A percentile compares a stretch with the other conserved stretches of the same genome.
Evolutionary conservation across 2,329 filamentous ascomycete genomes (phyloP).

Genomic region (Pyrenochaeta sp.): DNA sequence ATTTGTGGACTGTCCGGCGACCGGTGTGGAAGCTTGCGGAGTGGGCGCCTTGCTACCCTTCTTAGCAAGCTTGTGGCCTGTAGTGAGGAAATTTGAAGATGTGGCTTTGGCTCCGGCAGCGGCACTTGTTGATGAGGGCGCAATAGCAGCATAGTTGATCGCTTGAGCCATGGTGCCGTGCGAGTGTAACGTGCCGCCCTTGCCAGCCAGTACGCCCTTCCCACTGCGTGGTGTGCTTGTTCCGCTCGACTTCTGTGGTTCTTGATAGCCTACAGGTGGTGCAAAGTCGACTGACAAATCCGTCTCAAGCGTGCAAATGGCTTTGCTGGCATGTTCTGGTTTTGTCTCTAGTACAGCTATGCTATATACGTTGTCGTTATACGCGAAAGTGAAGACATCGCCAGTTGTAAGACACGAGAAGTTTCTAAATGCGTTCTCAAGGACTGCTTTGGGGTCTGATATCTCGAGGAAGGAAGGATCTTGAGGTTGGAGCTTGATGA

Average conservation of each 20-base stretch:
- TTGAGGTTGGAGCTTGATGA: conserved; percentile 97
- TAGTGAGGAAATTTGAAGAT: conserved; percentile 79
- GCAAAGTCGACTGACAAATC: conserved; percentile 97
- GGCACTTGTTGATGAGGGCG: conserved; percentile 75
- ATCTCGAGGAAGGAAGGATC: conserved; percentile 94
- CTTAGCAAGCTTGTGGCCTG: conserved; percentile 85
- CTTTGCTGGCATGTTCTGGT: conserved; percentile 83
- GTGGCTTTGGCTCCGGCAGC: conserved; percentile 68
- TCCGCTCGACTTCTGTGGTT: conserved; percentile 80
- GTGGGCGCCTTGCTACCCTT: conserved; percentile 79
- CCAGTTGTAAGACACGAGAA: conserved; percentile 93
- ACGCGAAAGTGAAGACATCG: conserved; percentile 94
- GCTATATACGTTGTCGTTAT: conserved; percentile 93
- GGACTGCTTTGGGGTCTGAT: conserved; percentile 93
- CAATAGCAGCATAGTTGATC: conserved; percentile 96
- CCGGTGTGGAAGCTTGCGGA: conserved; percentile 67
- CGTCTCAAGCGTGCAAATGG: conserved; percentile 91
- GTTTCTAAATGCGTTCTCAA: conserved; percentile 95
- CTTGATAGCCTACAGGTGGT: conserved; percentile 90
- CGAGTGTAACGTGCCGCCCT: conserved; percentile 77
- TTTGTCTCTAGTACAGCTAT: conserved; percentile 95
- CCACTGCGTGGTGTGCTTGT: conserved; percentile 83
- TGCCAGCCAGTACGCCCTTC: conserved; percentile 67
- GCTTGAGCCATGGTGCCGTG: conserved; percentile 96
- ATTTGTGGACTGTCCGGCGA: conserved; percentile 62